Conservation (phyloP, 1,139 yeast genomes). For the Hanseniaspora uvarum region DNA sequence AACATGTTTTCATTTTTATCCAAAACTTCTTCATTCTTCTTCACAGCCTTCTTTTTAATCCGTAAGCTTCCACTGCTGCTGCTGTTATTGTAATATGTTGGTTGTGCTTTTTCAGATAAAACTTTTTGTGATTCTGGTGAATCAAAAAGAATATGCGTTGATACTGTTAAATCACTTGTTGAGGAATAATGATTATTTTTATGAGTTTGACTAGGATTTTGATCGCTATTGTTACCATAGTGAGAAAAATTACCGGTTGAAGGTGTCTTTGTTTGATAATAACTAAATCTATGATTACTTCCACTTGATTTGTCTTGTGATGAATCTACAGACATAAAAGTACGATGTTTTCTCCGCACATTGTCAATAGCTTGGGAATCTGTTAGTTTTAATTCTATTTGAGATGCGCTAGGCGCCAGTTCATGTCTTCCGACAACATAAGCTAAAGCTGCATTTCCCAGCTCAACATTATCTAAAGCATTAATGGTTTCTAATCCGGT, state of each 20-base stretch:
- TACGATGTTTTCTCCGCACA: background rate
- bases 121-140: background rate
- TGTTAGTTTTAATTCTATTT: conserved; percentile 1
- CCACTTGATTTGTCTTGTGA: background rate
- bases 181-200: background rate
- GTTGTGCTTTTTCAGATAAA: background rate
- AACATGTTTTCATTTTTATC: background rate
- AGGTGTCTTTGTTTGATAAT: conserved; percentile 7
- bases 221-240: background rate
- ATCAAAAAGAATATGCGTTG: conserved; percentile 10
- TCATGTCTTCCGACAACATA: conserved; percentile 15
- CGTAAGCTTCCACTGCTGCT: background rate
- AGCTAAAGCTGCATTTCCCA: conserved; percentile 15
- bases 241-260: background rate
- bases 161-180: conserved; percentile 9
- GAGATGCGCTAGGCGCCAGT: background rate
- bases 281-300: background rate
- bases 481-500: conserved; percentile 3
- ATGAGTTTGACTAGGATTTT: background rate
- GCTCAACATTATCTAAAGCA: conserved; percentile 5
- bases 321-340: background rate
- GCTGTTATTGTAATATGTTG: background rate
- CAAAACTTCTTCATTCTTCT: background rate
- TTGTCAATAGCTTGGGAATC: background rate
- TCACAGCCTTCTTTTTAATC: background rate